Evolutionary conservation across 2,329 filamentous ascomycete genomes (phyloP).

Genomic region (Sporothrix pallida): DNA sequence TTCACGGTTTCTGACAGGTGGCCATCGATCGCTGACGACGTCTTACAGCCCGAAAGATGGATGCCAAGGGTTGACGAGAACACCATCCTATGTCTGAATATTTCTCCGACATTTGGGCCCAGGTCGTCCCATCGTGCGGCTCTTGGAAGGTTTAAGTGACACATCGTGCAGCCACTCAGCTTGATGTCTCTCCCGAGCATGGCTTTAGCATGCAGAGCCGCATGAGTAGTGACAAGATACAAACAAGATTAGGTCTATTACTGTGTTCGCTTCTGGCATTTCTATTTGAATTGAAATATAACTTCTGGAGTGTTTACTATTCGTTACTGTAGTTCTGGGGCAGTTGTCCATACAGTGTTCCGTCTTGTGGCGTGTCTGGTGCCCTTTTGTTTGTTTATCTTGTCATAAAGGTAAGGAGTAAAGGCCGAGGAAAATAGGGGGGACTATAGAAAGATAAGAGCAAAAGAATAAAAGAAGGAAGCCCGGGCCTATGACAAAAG

Average conservation of each 20-base stretch:
- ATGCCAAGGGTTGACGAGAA: not conserved
- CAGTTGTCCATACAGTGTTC: not conserved
- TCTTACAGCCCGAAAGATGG: not conserved
- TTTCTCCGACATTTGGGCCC: not conserved
- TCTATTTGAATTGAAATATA: not conserved
- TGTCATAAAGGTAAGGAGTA: not conserved
- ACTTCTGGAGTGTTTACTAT: not conserved
- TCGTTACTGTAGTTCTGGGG: constrained; percentile 16
- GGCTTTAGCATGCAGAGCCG: not conserved
- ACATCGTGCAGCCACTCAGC: not conserved
- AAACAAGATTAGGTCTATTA: not conserved
- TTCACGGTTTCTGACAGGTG: not conserved
- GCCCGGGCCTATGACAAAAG: not conserved
- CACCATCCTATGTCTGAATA: not conserved
- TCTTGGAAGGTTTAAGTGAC: not conserved
- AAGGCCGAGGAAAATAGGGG: not conserved
- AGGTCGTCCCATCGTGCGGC: not conserved
- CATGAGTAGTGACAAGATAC: not conserved
- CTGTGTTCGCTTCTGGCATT: not conserved
- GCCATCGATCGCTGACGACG: not conserved
- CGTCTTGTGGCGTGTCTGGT: not conserved
- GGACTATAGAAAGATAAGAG: not conserved
- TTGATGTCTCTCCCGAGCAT: not conserved
- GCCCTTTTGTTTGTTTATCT: not conserved
- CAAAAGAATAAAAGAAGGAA: not conserved